Evolutionary conservation across 2,329 filamentous ascomycete genomes (phyloP).

Genomic region (Xylaria hypoxylon): DNA sequence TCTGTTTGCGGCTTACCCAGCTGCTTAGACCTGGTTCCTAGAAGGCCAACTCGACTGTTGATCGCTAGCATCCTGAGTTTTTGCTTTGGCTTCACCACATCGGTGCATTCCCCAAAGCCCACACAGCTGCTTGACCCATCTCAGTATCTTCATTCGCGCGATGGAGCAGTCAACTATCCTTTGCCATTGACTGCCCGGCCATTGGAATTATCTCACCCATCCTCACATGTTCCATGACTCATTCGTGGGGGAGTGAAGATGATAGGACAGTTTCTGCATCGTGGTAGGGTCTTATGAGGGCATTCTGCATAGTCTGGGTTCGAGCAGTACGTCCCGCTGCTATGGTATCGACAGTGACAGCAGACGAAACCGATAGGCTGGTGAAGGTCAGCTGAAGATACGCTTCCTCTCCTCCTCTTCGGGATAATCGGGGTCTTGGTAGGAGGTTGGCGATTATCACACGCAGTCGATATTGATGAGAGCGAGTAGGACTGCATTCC

Average conservation of each 20-base stretch:
- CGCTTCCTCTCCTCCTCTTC: background rate
- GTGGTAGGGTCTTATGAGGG: constrained; percentile 43
- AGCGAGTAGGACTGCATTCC: background rate
- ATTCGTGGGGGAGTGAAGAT: constrained; percentile 40
- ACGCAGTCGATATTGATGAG: background rate
- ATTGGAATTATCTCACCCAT: background rate
- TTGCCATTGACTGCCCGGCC: background rate
- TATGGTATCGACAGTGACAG: constrained; percentile 44
- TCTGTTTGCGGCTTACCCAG: background rate
- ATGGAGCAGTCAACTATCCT: too few relatives aligned
- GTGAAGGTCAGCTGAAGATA: constrained; percentile 27
- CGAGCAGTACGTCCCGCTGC: constrained; percentile 46
- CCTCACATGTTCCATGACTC: constrained; percentile 3
- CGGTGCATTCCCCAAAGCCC: background rate
- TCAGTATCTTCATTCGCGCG: background rate
- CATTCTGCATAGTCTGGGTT: constrained; percentile 44
- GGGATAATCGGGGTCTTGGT: background rate
- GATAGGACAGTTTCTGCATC: constrained; percentile 44
- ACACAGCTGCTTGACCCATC: background rate
- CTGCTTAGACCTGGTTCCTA: background rate
- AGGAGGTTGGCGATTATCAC: background rate
- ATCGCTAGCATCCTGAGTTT: background rate
- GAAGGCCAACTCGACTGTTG: background rate
- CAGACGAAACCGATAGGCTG: constrained; percentile 49
- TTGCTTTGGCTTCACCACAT: background rate